Evolutionary conservation across 352 stramenopile genomes (phyloP).

Genomic region (Phytophthora palmivora): DNA sequence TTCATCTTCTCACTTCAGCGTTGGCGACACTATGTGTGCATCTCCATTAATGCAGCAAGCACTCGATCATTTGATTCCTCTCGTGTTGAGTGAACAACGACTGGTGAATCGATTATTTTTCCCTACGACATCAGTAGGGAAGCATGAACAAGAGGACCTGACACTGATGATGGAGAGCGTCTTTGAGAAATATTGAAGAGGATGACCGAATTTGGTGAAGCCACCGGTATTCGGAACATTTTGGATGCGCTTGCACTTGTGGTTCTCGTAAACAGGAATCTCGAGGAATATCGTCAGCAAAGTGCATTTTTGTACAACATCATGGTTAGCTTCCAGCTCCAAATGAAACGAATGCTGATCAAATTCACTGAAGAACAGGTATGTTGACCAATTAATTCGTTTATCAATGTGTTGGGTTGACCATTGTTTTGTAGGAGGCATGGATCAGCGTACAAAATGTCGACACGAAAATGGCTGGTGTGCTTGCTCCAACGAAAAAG

Average conservation of each 20-base stretch:
- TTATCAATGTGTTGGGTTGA: too few species aligned
- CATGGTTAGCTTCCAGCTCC: slow-evolving; percentile 79
- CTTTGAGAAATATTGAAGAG: slow-evolving; percentile 80
- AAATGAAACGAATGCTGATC: slow-evolving; percentile 81
- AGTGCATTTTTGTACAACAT: slow-evolving; percentile 76
- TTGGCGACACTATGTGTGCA: slow-evolving; percentile 59
- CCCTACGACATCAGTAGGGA: slow-evolving; percentile 16
- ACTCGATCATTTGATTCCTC: slow-evolving; percentile 67
- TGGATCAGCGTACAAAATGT: slow-evolving; percentile 75
- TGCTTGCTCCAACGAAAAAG: slow-evolving; percentile 71
- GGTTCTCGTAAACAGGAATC: slow-evolving; percentile 54
- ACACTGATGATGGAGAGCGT: slow-evolving; percentile 67
- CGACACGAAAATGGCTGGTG: slow-evolving; percentile 76
- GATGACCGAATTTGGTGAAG: slow-evolving; percentile 75
- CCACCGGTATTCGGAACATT: slow-evolving; percentile 60
- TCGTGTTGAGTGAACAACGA: slow-evolving; percentile 60
- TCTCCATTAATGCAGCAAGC: slow-evolving; percentile 72
- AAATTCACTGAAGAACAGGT: slow-evolving; percentile 83
- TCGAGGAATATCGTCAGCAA: slow-evolving; percentile 51
- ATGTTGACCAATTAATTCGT: not conserved
- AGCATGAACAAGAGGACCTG: slow-evolving; percentile 54
- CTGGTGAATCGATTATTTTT: slow-evolving; percentile 61
- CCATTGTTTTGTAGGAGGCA: slow-evolving; percentile 42
- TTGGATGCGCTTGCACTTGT: slow-evolving; percentile 70
- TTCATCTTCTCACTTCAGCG: slow-evolving; percentile 61